Conservation (phyloP, 192 early-diverging fungal genomes). For the Coemansia sp. region DNA sequence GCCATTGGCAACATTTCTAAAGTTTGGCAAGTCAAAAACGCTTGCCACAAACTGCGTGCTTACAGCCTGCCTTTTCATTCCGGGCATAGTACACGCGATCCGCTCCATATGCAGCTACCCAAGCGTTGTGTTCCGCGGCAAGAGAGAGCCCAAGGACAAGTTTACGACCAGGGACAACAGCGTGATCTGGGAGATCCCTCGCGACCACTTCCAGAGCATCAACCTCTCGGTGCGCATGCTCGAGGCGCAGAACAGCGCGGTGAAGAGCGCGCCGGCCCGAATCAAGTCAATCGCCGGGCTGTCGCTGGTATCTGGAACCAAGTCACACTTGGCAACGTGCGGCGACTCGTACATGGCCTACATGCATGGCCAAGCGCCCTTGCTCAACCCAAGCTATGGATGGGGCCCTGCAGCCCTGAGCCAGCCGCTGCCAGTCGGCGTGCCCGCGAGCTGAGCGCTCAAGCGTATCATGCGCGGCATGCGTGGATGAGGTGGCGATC, state of each 20-base stretch:
- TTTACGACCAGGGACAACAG: slow-evolving; percentile 21
- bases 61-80: slow-evolving; percentile 32
- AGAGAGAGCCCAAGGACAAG: slow-evolving; percentile 14
- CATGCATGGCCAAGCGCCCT: slow-evolving; percentile 32
- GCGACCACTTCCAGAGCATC: slow-evolving; percentile 39
- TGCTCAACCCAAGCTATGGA: slow-evolving; percentile 42
- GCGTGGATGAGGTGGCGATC: not conserved
- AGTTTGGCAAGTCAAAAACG: slow-evolving; percentile 40
- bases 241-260: slow-evolving; percentile 19
- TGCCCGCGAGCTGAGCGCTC: not conserved
- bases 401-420: slow-evolving; percentile 18
- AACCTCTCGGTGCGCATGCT: slow-evolving; percentile 29
- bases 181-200: slow-evolving; percentile 45
- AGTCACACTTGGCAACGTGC: slow-evolving; percentile 9
- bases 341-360: slow-evolving; percentile 31
- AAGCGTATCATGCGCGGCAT: not conserved
- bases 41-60: slow-evolving; percentile 32
- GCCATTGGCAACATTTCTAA: slow-evolving; percentile 36
- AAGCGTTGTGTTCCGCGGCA: slow-evolving; percentile 32
- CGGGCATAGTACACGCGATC: slow-evolving; percentile 36
- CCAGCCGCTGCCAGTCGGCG: not conserved
- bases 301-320: slow-evolving; percentile 20
- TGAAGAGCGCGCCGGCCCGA: slow-evolving; percentile 11
- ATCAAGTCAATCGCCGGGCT: slow-evolving; percentile 24
- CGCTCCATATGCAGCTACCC: slow-evolving; percentile 34